Evolutionary conservation across 208 protist species (phyloP), one percentile per base, ranked within the genome.

Genomic region (Tritrichomonas foetus): DNA sequence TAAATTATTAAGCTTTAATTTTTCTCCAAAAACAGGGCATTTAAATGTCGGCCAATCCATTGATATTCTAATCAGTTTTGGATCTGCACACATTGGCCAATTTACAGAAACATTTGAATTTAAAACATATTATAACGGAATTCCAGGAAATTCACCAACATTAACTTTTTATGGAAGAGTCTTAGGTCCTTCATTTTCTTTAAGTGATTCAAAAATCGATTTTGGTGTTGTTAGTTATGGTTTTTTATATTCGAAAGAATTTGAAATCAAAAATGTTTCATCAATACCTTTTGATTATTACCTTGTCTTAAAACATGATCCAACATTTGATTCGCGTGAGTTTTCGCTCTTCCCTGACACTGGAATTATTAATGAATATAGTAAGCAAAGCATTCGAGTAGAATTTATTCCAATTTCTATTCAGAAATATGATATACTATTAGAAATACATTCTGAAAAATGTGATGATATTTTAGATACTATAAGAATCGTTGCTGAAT

Each of bases 51-150:
- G 78, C 11, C 14, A 47, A 8, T 53, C 78, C 3, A 50, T 57
- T 39, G 16, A 44, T 9, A 53, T 89, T 14, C 0, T 57, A 20
- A 89, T 89, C 9, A 53, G 33, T 61, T 44, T 89, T n/a, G 8
- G 33, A 44, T 41, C 78, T 3, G 57, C 53, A 57, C 0, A 33
- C 9, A n/a, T 89, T 39, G 78, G 41, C 16, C 44, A 53, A 33
- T 89, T 89, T 57, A 89, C 53, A 27, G 78, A 89, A 49, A 49
- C 16, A 89, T 89, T 89, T 30, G n/a, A 20, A 39, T n/a, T 89
- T 57, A 57, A 30, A 57, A 69, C 27, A 69, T n/a, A 5, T 69
- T 33, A 33, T 25, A 30, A 69, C 8, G 64, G 64, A n/a, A 39
- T 89, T 55, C 33, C 41, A 0, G 78, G 47, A 27, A 49, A 44